phyloP scores from a whole-genome alignment of 352 stramenopile genomes.

The Phytophthora foliorum region DNA sequence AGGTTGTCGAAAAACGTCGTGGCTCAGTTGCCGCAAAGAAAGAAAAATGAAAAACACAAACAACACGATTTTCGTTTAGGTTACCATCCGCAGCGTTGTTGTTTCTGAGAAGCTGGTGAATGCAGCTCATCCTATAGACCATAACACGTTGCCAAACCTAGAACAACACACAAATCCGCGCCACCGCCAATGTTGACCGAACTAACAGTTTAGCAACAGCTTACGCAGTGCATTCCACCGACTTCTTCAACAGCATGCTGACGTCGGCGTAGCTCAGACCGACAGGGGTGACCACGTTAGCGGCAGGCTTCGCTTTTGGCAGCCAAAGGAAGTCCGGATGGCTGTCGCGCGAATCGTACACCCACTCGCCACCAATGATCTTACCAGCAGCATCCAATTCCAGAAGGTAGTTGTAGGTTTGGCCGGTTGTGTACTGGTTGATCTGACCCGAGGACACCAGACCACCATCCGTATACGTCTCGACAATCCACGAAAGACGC shows the following conservation, averaged over 20 bases:
- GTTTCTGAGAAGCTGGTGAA: too few relatives aligned
- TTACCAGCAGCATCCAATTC: conserved; percentile 45
- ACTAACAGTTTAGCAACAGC: not conserved
- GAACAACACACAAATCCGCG: not conserved
- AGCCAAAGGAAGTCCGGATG: conserved; percentile 63
- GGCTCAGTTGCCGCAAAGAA: too few relatives aligned
- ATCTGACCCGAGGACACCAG: conserved; percentile 38
- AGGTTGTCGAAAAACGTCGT: too few relatives aligned
- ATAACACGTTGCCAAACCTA: not conserved
- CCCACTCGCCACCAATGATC: conserved; percentile 59
- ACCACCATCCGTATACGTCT: conserved; percentile 48
- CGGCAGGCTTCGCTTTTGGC: conserved; percentile 32
- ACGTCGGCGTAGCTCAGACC: conserved; percentile 41
- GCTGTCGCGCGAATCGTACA: conserved; percentile 40
- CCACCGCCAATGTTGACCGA: not conserved
- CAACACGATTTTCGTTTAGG: too few relatives aligned
- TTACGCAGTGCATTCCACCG: conserved; percentile 24
- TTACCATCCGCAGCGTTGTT: too few relatives aligned
- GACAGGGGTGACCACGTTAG: conserved; percentile 25
- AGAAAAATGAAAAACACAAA: too few relatives aligned
- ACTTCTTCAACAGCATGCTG: conserved; percentile 37
- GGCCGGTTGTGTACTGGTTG: conserved; percentile 30
- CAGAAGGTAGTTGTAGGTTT: conserved; percentile 54
- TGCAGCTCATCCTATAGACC: too few relatives aligned
- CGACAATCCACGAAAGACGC: conserved; percentile 54